Base-by-base conservation (phyloP, 2,329 filamentous ascomycete genomes). In the Cadophora gregata region DNA sequence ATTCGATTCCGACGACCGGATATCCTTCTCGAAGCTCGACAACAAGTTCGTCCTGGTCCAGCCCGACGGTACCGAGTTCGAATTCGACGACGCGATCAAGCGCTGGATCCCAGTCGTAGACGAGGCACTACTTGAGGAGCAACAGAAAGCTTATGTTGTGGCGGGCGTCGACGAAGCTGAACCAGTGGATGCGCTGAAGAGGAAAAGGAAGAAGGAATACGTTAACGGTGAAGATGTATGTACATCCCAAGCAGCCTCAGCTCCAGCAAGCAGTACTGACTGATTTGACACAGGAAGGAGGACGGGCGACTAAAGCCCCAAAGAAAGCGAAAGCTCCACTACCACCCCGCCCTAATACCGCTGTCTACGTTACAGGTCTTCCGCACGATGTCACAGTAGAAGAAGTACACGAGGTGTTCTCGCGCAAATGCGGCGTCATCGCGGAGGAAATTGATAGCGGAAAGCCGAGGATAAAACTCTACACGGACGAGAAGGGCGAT, bases 361-460 rank as follows among this genome's bases (percentile, higher is more conserved):
- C 95, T 50, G 87, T 99, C 70, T 99, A 95, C 81, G 91, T 97
- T 58, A 97, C 93, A 4, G 93, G 92, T 14, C 86, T 99, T 4
- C 96, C 96, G 0, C 79, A 84, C 47, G 93, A 98, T 77, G 90
- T 88, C 51, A 92, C 90, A 0, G 82, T 90, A 50, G 87, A 91
- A 33, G 96, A 99, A 80, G 88, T 99, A 19, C 86, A 91, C 72
- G 87, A 93, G 27, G 84, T 92, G 31, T 99, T 99, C 81, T 93
- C 90, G 59, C 82, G 86, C 69, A 95, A 93, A 78, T 96, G 88
- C 75, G 94, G 94, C 67, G 91, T 98, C 72, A 94, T 99, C 71
- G 93, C 95, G 59, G 94, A 98, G 79, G 92, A 97, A 79, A 94
- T 97, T 71, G 94, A 97, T 75, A 93, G 89, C 74, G 92, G 93